Conservation (phyloP, 2,329 filamentous ascomycete species). For the Blastomyces percursus region DNA sequence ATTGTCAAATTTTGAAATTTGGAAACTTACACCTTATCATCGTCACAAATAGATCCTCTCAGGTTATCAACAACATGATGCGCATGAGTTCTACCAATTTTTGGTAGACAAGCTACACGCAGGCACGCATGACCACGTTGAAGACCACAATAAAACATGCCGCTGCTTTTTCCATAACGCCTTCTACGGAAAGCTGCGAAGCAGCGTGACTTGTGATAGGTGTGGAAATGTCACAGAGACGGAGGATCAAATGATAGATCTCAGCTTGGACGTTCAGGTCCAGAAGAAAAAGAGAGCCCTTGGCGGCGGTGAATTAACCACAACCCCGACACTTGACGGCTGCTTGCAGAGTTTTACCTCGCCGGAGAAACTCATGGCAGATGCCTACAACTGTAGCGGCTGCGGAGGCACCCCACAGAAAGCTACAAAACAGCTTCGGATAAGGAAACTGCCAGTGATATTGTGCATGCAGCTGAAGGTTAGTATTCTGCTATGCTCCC, state of each 20-base stretch:
- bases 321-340: slow-evolving; percentile 45
- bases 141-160: slow-evolving; percentile 48
- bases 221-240: slow-evolving; percentile 74
- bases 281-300: slow-evolving; percentile 51
- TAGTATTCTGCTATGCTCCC: slow-evolving; percentile 16
- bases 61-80: slow-evolving; percentile 91
- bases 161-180: slow-evolving; percentile 88
- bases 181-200: slow-evolving; percentile 85
- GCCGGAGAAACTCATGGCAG: slow-evolving; percentile 60
- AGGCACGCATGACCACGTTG: slow-evolving; percentile 59
- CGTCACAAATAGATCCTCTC: slow-evolving; percentile 50
- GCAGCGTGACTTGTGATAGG: slow-evolving; percentile 79
- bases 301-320: slow-evolving; percentile 27
- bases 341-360: slow-evolving; percentile 84
- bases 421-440: slow-evolving; percentile 71
- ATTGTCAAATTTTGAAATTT: neutral
- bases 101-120: slow-evolving; percentile 84
- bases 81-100: slow-evolving; percentile 95
- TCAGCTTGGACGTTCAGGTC: slow-evolving; percentile 75
- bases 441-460: slow-evolving; percentile 77
- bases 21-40: neutral
- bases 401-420: slow-evolving; percentile 64
- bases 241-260: slow-evolving; percentile 79
- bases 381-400: slow-evolving; percentile 75
- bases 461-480: slow-evolving; percentile 90